These are phyloP conservation scores for Chenopodium quinoa DNA, from an alignment of 148 eudicot genomes.

Conservation along the genomic window DNA sequence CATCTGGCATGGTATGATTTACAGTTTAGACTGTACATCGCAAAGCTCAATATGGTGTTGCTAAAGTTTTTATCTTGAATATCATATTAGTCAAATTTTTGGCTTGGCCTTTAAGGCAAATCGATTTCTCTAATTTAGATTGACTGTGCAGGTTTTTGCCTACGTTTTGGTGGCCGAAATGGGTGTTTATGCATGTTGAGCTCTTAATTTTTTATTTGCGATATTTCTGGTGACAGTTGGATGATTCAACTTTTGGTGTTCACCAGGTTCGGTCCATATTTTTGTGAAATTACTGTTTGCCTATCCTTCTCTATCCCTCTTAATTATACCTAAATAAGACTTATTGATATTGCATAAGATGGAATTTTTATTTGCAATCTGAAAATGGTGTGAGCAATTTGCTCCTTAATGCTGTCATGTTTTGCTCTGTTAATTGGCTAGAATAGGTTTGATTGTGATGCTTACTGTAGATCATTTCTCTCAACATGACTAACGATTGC, in stretches of 20 bases:
- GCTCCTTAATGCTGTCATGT: neutral
- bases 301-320: too few species aligned
- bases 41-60: too few species aligned
- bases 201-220: neutral
- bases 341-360: too few species aligned
- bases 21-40: too few species aligned
- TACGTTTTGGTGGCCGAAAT: neutral
- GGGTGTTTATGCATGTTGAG: neutral
- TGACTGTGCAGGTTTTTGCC: neutral
- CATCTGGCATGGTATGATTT: too few species aligned
- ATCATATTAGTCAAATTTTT: too few species aligned
- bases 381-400: neutral
- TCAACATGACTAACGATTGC: neutral
- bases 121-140: too few species aligned
- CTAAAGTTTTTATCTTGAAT: too few species aligned
- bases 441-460: neutral
- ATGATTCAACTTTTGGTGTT: conserved; percentile 24
- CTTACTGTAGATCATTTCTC: neutral
- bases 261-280: conserved; percentile 12
- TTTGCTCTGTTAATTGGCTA: neutral
- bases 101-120: too few species aligned
- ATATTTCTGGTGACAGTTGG: conserved; percentile 8
- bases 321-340: too few species aligned
- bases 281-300: neutral
- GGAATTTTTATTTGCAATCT: neutral